Evolutionary conservation across 2,329 filamentous ascomycete species (phyloP).

Genomic region (Colletotrichum sp.): DNA sequence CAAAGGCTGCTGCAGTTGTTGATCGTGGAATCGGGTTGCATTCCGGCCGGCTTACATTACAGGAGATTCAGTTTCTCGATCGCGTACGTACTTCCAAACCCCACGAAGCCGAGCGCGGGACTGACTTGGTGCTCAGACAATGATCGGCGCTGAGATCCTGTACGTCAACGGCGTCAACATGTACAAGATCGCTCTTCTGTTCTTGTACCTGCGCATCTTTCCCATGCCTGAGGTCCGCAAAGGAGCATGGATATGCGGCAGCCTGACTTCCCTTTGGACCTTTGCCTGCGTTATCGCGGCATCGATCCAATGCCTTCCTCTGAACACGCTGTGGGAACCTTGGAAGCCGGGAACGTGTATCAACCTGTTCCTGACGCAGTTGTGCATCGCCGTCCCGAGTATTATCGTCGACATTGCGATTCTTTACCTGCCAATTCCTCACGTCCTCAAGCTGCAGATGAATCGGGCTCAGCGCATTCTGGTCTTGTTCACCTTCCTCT

Average conservation of each 20-base stretch:
- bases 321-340: slow-evolving; percentile 14
- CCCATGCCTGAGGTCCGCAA: slow-evolving; percentile 32
- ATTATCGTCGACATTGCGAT: slow-evolving; percentile 17
- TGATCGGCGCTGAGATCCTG: slow-evolving; percentile 15
- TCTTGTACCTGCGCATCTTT: slow-evolving; percentile 49
- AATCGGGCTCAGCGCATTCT: slow-evolving; percentile 1
- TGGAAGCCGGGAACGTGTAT: slow-evolving; percentile 16
- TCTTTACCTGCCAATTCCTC: slow-evolving; percentile 13
- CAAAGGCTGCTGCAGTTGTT: not conserved
- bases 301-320: slow-evolving; percentile 1
- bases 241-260: slow-evolving; percentile 12
- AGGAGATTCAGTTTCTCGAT: slow-evolving; percentile 13
- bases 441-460: slow-evolving; percentile 16
- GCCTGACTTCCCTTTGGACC: slow-evolving; percentile 1
- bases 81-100: not conserved
- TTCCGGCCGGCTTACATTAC: slow-evolving; percentile 5
- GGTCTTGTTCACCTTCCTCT: slow-evolving; percentile 10
- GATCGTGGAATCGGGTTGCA: slow-evolving; percentile 8
- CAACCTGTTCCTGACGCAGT: slow-evolving; percentile 13
- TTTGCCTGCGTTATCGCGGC: slow-evolving; percentile 14
- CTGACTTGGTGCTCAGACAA: not conserved
- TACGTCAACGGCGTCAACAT: slow-evolving; percentile 21
- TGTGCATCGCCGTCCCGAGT: slow-evolving; percentile 10
- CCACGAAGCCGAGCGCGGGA: not conserved
- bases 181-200: slow-evolving; percentile 42